Conservation (phyloP, 2,329 filamentous ascomycete genomes). For the Colletotrichum sp. region DNA sequence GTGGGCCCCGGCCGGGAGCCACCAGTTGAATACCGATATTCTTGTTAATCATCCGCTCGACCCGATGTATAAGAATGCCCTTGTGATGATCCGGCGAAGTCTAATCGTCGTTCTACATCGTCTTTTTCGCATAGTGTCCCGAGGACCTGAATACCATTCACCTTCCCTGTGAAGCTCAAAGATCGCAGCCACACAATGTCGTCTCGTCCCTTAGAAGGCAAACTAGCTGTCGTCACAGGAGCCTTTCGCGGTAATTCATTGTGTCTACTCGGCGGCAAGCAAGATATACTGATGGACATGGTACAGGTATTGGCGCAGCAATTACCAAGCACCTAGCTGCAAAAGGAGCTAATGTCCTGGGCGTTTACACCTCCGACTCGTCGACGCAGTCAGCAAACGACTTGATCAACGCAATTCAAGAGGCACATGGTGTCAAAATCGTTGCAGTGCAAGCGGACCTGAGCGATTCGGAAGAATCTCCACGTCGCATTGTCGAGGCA, state of each 20-base stretch:
- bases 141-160: too few species aligned
- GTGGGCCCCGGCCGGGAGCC: too few species aligned
- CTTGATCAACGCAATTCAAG: slow-evolving; percentile 41
- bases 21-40: too few species aligned
- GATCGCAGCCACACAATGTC: too few species aligned
- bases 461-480: slow-evolving; percentile 59
- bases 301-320: slow-evolving; percentile 70
- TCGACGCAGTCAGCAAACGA: slow-evolving; percentile 29
- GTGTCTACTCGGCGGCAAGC: background rate
- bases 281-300: background rate
- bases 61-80: too few species aligned
- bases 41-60: too few species aligned
- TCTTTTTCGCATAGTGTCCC: too few species aligned
- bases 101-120: too few species aligned
- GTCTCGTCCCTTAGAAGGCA: background rate
- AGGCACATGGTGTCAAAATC: slow-evolving; percentile 66
- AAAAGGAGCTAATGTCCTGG: slow-evolving; percentile 71
- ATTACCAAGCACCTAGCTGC: slow-evolving; percentile 71
- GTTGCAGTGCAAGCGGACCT: slow-evolving; percentile 75
- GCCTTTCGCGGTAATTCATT: background rate
- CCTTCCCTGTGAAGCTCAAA: too few species aligned
- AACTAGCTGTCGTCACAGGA: background rate
- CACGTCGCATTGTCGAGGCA: slow-evolving; percentile 61
- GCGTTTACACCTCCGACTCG: slow-evolving; percentile 67
- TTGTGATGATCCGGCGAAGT: too few species aligned